A percentile compares a stretch with the other conserved stretches of the same genome.
These are phyloP conservation scores for Naganishia onofrii DNA, from an alignment of 768 basidiomycete genomes.

Conservation along the genomic window DNA sequence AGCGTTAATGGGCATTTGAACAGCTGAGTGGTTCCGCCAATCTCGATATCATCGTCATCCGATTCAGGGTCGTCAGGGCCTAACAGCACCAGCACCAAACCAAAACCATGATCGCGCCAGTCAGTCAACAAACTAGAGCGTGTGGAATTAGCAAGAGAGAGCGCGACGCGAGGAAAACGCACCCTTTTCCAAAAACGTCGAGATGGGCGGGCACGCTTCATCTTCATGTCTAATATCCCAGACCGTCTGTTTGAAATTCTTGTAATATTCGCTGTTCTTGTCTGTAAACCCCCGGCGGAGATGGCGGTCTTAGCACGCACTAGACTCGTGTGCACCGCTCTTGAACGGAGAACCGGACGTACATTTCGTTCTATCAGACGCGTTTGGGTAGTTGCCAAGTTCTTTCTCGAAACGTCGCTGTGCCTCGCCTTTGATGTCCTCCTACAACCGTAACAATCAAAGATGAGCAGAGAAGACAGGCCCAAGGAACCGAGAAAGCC, in stretches of 20 bases:
- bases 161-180: too few species aligned
- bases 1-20: slow-evolving; percentile 82
- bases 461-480: too few species aligned
- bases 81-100: too few species aligned
- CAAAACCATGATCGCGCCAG: too few species aligned
- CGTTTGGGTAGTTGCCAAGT: slow-evolving; percentile 16
- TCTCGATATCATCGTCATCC: slow-evolving; percentile 73
- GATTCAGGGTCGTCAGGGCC: slow-evolving; percentile 62
- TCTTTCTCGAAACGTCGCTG: background rate
- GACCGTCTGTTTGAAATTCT: slow-evolving; percentile 7
- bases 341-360: background rate
- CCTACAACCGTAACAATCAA: slow-evolving; percentile 3
- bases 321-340: too few species aligned
- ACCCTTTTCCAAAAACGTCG: slow-evolving; percentile 39
- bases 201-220: slow-evolving; percentile 42
- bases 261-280: slow-evolving; percentile 16
- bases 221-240: slow-evolving; percentile 39
- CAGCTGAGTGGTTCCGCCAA: slow-evolving; percentile 79
- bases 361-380: slow-evolving; percentile 28
- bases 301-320: background rate
- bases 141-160: too few species aligned
- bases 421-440: background rate
- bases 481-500: too few species aligned
- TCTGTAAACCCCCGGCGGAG: slow-evolving; percentile 19
- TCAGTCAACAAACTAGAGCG: too few species aligned